Conservation (phyloP, 2,329 filamentous ascomycete species). For the Didymellaceae sp. region DNA sequence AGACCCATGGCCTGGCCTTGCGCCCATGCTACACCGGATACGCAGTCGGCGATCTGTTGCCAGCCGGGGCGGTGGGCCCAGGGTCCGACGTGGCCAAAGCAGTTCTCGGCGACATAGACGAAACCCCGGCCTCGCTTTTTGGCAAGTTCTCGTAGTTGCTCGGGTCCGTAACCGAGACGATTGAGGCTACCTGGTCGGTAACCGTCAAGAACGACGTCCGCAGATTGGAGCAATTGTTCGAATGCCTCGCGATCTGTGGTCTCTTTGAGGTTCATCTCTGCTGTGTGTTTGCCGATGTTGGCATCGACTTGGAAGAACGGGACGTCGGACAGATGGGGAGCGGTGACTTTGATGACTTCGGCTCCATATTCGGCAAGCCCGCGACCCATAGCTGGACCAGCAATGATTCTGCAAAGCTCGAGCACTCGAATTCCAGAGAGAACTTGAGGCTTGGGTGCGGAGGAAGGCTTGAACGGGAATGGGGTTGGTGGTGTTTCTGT, state of each 20-base stretch:
- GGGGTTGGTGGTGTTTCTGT: constrained; percentile 57
- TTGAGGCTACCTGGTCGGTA: constrained; percentile 72
- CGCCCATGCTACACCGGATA: constrained; percentile 66
- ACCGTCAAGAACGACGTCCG: constrained; percentile 72
- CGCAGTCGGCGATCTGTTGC: constrained; percentile 75
- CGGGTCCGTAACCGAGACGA: constrained; percentile 67
- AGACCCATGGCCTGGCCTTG: constrained; percentile 68
- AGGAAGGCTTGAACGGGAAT: constrained; percentile 53
- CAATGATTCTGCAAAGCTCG: constrained; percentile 77
- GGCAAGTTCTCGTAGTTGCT: constrained; percentile 61
- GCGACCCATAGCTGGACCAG: constrained; percentile 74
- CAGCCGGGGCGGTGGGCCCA: constrained; percentile 71
- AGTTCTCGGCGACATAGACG: constrained; percentile 74
- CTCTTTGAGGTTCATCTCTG: constrained; percentile 68
- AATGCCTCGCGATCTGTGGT: constrained; percentile 61
- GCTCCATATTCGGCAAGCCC: constrained; percentile 78
- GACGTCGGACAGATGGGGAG: constrained; percentile 70
- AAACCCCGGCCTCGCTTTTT: constrained; percentile 65
- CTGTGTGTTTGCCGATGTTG: constrained; percentile 73
- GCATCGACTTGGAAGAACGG: constrained; percentile 76
- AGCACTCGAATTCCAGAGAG: constrained; percentile 72
- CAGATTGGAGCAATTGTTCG: constrained; percentile 64
- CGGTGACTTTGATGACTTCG: constrained; percentile 74
- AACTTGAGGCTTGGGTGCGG: constrained; percentile 42
- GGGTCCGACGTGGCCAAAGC: constrained; percentile 70